These are phyloP conservation scores for Stachybotrys chartarum DNA, from an alignment of 2,329 filamentous ascomycete species.

Conservation along the genomic window DNA sequence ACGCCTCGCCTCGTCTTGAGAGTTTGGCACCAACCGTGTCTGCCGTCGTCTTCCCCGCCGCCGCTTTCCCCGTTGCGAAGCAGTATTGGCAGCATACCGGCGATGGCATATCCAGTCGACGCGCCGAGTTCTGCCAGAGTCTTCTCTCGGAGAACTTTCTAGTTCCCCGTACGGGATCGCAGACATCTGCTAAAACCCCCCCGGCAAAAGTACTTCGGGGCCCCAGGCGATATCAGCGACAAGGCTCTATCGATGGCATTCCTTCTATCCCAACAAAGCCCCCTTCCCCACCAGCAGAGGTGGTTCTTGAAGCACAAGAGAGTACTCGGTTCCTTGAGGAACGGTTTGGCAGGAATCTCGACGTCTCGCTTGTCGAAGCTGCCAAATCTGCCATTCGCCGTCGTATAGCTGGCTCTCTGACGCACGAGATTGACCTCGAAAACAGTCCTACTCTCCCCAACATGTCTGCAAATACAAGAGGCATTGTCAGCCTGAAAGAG, in stretches of 20 bases:
- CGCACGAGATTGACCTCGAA: conserved; percentile 54
- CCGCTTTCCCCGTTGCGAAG: conserved; percentile 69
- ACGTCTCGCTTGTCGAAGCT: conserved; percentile 68
- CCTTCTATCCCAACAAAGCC: conserved; percentile 11
- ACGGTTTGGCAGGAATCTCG: conserved; percentile 86
- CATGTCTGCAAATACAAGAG: conserved; percentile 38
- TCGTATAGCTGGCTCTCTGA: conserved; percentile 81
- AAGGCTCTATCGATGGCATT: conserved; percentile 31
- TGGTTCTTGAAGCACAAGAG: conserved; percentile 47
- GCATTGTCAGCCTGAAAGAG: conserved; percentile 63
- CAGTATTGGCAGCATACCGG: conserved; percentile 97
- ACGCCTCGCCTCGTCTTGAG: conserved; percentile 42
- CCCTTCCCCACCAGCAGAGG: conserved; percentile 8
- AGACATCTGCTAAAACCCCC: conserved; percentile 13
- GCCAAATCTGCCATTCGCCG: conserved; percentile 81
- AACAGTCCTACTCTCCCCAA: conserved; percentile 8
- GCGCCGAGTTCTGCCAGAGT: conserved; percentile 80
- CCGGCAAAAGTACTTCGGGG: conserved; percentile 52
- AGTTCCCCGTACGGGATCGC: conserved; percentile 18
- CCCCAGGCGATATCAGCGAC: conserved; percentile 71
- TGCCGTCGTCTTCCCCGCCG: conserved; percentile 63
- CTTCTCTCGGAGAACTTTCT: conserved; percentile 64
- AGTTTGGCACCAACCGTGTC: conserved; percentile 54
- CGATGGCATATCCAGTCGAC: conserved; percentile 83
- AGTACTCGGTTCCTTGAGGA: conserved; percentile 82